Evolutionary conservation across 2,329 filamentous ascomycete genomes (phyloP).

Genomic region (Harringtonia aguacate): DNA sequence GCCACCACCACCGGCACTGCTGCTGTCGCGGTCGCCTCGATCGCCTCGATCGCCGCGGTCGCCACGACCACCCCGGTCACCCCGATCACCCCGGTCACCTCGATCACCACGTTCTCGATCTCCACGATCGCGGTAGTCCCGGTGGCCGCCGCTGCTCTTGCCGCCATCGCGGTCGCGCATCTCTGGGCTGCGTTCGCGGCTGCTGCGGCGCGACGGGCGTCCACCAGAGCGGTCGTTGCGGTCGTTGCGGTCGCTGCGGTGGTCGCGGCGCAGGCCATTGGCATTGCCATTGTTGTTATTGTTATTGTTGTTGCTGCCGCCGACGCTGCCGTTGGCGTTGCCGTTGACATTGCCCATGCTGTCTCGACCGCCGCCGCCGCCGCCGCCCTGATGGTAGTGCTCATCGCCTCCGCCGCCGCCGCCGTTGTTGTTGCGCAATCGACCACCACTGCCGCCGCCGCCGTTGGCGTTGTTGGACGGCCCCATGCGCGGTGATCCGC

Average conservation of each 20-base stretch:
- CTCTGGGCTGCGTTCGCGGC: too few species aligned
- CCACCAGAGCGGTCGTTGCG: slow-evolving; percentile 15
- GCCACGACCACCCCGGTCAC: slow-evolving; percentile 5
- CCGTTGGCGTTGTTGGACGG: slow-evolving; percentile 32
- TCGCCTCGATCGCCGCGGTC: slow-evolving; percentile 23
- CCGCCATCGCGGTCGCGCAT: too few species aligned
- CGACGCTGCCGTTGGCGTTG: neutral
- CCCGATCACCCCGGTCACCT: neutral
- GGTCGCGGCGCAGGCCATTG: slow-evolving; percentile 20
- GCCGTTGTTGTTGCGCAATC: too few species aligned
- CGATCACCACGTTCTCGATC: slow-evolving; percentile 9
- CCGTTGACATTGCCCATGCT: neutral
- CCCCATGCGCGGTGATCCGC: slow-evolving; percentile 27
- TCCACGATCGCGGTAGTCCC: slow-evolving; percentile 16
- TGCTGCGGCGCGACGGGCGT: too few species aligned
- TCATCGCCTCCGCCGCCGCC: too few species aligned
- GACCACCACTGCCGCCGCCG: neutral
- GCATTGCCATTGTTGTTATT: too few species aligned
- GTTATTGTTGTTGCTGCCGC: neutral
- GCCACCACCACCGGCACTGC: slow-evolving; percentile 4
- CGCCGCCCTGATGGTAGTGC: neutral
- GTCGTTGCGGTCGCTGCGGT: slow-evolving; percentile 20
- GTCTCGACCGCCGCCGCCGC: neutral
- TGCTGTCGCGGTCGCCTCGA: slow-evolving; percentile 16
- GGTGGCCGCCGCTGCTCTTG: slow-evolving; percentile 19